Evolutionary conservation across 2,329 filamentous ascomycete species (phyloP).

Genomic region (Aspergillus fructus): DNA sequence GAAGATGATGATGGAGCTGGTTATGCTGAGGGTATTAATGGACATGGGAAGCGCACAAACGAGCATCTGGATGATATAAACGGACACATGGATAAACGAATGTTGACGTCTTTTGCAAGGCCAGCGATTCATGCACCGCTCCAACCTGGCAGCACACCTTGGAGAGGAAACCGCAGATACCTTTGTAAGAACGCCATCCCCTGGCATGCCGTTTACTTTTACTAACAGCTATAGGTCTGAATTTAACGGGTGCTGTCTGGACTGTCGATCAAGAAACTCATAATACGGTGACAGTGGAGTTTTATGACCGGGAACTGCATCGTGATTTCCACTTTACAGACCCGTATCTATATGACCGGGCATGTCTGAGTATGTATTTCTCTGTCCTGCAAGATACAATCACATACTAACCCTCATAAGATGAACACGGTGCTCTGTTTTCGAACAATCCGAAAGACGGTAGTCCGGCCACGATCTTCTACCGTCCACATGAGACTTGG

Average conservation of each 20-base stretch:
- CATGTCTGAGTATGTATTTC: constrained; percentile 65
- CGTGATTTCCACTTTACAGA: constrained; percentile 98
- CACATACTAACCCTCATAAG: constrained; percentile 31
- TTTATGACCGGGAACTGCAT: constrained; percentile 90
- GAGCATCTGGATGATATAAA: constrained; percentile 48
- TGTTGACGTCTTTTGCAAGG: constrained; percentile 49
- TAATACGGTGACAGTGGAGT: constrained; percentile 93
- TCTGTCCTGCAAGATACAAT: neutral
- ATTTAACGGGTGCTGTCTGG: constrained; percentile 93
- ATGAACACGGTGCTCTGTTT: constrained; percentile 81
- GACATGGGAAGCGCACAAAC: constrained; percentile 62
- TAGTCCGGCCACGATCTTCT: constrained; percentile 82
- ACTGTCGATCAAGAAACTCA: constrained; percentile 93
- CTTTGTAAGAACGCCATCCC: constrained; percentile 57
- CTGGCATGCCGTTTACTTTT: constrained; percentile 20
- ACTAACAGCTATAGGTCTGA: constrained; percentile 56
- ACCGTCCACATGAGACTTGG: constrained; percentile 96
- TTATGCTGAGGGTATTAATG: constrained; percentile 68
- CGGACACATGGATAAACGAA: constrained; percentile 52
- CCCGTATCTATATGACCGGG: constrained; percentile 93
- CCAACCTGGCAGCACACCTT: constrained; percentile 92
- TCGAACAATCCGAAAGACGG: constrained; percentile 70
- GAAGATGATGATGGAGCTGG: constrained; percentile 94
- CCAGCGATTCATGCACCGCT: constrained; percentile 79
- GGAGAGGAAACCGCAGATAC: constrained; percentile 91